Base-by-base conservation (phyloP, 2,329 filamentous ascomycete species). In the Diaporthe aspalathi region DNA sequence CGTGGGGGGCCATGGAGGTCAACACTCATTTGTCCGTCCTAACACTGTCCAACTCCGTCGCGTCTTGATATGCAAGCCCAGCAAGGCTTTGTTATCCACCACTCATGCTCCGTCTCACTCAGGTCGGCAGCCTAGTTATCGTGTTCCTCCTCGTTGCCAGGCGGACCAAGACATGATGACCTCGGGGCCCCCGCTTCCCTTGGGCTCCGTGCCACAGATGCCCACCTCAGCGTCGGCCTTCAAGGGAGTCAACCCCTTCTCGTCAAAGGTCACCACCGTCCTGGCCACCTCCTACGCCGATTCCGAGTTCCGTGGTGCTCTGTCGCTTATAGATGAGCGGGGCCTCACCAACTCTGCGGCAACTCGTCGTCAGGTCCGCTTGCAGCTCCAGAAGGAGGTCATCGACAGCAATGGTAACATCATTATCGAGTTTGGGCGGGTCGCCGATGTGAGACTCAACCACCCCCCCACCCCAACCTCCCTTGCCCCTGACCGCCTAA, bases 251-350 rank as follows among this genome's bases (percentile, higher is more conserved):
- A 94, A 90, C 80, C 92, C 94, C 9, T 84, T 98, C 40, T 91
- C 93, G 9, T 92, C 92, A 73, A 94, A 96, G 78, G 89, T 98
- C 76, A 93, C 94, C 29, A 91, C 89, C 73, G 92, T 98, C 50
- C 88, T 98, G 62, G 97, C 96, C 5, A 92, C 94, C 2, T 97
- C 95, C 0, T 98, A 97, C 82, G 93, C 94, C 8, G 96, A 98
- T 81, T 87, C 93, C 6, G 95, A 98, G 75, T 97, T 98, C 76
- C 90, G 94, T 74, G 93, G 97, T 84, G 92, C 94, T 17, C 84
- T 99, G 38, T 85, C 89, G 67, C 89, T 96, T 1, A 84, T 98
- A 24, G 95, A 98, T 81, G 84, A 89, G 63, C 88, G 93, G 45
- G 87, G 87, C 0, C 81, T 94, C 17, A 84, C 87, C 69, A 98